phyloP scores from a whole-genome alignment of 1,139 yeast genomes.

The Lodderomyces jiufengensis region DNA sequence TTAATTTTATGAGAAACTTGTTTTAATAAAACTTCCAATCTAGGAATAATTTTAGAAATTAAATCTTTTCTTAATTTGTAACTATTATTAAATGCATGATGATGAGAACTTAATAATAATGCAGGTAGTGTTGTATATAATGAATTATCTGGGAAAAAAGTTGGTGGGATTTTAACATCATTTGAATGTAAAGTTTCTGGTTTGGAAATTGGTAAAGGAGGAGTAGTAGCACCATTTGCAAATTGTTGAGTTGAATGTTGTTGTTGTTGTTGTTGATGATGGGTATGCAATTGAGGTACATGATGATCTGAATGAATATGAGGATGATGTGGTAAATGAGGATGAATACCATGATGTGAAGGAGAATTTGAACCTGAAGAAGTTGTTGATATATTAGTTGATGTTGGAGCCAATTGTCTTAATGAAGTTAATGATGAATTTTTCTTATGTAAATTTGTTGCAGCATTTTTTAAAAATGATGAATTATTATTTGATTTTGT shows the following conservation, averaged over 20 bases:
- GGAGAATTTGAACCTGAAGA: too few species aligned
- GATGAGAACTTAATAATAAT: slow-evolving; percentile 37
- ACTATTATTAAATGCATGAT: slow-evolving; percentile 25
- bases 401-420: slow-evolving; percentile 2
- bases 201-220: slow-evolving; percentile 5
- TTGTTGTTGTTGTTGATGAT: too few species aligned
- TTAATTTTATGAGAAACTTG: slow-evolving; percentile 40
- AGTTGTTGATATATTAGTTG: slow-evolving; percentile 1
- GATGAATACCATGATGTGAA: background rate
- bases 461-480: slow-evolving; percentile 12
- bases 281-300: too few species aligned
- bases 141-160: slow-evolving; percentile 43
- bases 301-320: too few species aligned
- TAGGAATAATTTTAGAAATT: slow-evolving; percentile 32
- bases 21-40: slow-evolving; percentile 35
- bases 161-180: slow-evolving; percentile 41
- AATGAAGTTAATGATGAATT: slow-evolving; percentile 15
- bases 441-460: slow-evolving; percentile 17
- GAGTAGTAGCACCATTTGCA: slow-evolving; percentile 6
- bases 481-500: slow-evolving; percentile 27
- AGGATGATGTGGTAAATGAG: background rate
- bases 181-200: slow-evolving; percentile 10
- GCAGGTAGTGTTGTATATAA: slow-evolving; percentile 34
- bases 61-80: slow-evolving; percentile 34
- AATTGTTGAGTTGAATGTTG: background rate